These are phyloP conservation scores for Yarrowia divulgata DNA, from an alignment of 805 yeast genomes.

Conservation along the genomic window DNA sequence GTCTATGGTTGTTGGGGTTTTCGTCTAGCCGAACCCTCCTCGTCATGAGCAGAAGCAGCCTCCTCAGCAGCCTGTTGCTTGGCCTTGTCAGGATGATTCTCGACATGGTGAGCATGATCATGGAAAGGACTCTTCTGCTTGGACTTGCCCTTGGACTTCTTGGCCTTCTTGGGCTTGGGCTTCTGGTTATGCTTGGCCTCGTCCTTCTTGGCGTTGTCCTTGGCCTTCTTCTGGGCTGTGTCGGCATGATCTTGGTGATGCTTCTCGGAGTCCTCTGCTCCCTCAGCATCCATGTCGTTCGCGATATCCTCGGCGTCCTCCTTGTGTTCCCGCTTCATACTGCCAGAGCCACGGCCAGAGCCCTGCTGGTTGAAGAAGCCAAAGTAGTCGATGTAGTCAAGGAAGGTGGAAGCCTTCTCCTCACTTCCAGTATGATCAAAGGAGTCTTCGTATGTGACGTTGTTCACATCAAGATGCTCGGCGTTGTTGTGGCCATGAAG, in stretches of 20 bases:
- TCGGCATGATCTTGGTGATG: constrained; percentile 24
- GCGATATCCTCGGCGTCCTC: constrained; percentile 20
- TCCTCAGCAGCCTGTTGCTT: constrained; percentile 10
- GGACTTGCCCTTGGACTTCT: background rate
- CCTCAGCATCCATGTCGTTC: constrained; percentile 23
- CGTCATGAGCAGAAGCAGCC: constrained; percentile 19
- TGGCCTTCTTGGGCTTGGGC: constrained; percentile 5
- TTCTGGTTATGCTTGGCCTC: constrained; percentile 12
- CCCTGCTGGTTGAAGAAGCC: constrained; percentile 37
- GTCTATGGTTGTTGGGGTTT: constrained; percentile 19
- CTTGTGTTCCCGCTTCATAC: constrained; percentile 15
- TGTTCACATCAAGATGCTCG: constrained; percentile 35
- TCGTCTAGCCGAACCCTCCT: constrained; percentile 27
- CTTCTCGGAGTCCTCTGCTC: constrained; percentile 16
- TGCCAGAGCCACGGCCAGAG: background rate
- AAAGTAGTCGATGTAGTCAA: constrained; percentile 31
- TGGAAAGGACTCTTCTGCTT: constrained; percentile 7
- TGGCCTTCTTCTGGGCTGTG: constrained; percentile 20
- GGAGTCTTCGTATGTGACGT: constrained; percentile 21
- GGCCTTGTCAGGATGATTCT: constrained; percentile 19
- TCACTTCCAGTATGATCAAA: constrained; percentile 18
- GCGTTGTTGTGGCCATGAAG: constrained; percentile 36
- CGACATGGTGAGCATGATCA: constrained; percentile 20
- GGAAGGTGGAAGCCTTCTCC: constrained; percentile 21
- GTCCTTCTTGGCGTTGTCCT: constrained; percentile 14